A percentile compares a stretch with the other conserved stretches of the same genome.
These are phyloP conservation scores for Fusarium brevicatenulatum DNA, from an alignment of 2,329 filamentous ascomycete species.

Conservation along the genomic window DNA sequence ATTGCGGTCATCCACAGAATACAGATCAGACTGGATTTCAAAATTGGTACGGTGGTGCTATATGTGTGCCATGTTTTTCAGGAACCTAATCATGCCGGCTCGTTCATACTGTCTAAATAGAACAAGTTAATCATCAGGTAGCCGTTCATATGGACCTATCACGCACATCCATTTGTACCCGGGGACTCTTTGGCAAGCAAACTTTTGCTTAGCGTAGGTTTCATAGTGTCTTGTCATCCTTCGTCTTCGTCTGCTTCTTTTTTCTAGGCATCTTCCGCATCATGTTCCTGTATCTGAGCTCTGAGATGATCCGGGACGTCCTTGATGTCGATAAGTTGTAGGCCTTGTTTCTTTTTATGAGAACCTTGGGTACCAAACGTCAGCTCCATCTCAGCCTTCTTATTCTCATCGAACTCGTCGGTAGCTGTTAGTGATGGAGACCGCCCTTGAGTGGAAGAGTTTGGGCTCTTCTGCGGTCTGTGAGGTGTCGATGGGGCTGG, in stretches of 20 bases:
- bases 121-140: not conserved
- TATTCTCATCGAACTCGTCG: not conserved
- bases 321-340: not conserved
- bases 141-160: not conserved
- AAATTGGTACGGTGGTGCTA: not conserved
- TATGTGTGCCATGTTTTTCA: not conserved
- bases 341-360: not conserved
- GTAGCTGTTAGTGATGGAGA: not conserved
- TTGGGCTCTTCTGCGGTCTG: not conserved
- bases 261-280: not conserved
- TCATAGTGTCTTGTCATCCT: not conserved
- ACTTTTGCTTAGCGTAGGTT: not conserved
- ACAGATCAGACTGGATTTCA: not conserved
- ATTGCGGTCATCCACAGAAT: not conserved
- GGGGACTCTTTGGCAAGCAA: not conserved
- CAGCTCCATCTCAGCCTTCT: no score
- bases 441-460: not conserved
- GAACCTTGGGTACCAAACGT: not conserved
- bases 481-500: not conserved
- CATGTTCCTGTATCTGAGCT: not conserved
- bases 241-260: not conserved
- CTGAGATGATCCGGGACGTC: not conserved
- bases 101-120: not conserved
- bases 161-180: not conserved
- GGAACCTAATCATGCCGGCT: not conserved